Evolutionary conservation across 2,329 filamentous ascomycete genomes (phyloP).

Genomic region (Aspergillus vadensis): DNA sequence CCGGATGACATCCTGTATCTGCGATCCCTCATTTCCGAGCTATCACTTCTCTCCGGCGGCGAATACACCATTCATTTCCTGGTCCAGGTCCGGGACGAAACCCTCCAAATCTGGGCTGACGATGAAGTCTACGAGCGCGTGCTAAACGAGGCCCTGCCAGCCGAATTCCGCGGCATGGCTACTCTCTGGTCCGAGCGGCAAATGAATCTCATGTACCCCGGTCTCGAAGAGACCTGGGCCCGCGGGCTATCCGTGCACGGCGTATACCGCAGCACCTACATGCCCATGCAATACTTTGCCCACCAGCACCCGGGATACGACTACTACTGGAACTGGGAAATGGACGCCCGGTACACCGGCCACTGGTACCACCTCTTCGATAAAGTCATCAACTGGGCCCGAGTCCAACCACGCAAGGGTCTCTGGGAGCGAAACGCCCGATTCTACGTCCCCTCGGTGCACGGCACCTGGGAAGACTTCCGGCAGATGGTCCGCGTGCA

Average conservation of each 20-base stretch:
- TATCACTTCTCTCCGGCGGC: slow-evolving; percentile 74
- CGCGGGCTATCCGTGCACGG: slow-evolving; percentile 79
- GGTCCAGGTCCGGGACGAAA: slow-evolving; percentile 79
- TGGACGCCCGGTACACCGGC: slow-evolving; percentile 76
- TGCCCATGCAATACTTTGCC: slow-evolving; percentile 94
- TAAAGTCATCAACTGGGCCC: slow-evolving; percentile 69
- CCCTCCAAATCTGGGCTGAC: slow-evolving; percentile 79
- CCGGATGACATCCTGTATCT: slow-evolving; percentile 77
- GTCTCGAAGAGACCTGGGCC: slow-evolving; percentile 75
- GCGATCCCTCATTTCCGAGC: slow-evolving; percentile 76
- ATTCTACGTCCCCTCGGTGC: slow-evolving; percentile 75
- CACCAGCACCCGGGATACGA: slow-evolving; percentile 78
- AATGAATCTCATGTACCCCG: slow-evolving; percentile 88
- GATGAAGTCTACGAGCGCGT: slow-evolving; percentile 71
- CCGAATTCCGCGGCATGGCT: slow-evolving; percentile 84
- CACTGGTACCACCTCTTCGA: slow-evolving; percentile 80
- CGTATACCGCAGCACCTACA: slow-evolving; percentile 87
- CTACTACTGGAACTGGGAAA: slow-evolving; percentile 86
- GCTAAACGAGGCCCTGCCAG: slow-evolving; percentile 69
- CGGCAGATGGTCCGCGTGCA: slow-evolving; percentile 74
- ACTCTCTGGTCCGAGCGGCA: slow-evolving; percentile 93
- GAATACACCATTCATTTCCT: slow-evolving; percentile 84
- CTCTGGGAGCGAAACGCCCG: slow-evolving; percentile 78
- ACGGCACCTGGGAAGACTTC: slow-evolving; percentile 80
- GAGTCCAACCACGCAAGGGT: slow-evolving; percentile 73